Base-by-base conservation (phyloP, 441 rosid species). In the Caryocar brasiliense region DNA sequence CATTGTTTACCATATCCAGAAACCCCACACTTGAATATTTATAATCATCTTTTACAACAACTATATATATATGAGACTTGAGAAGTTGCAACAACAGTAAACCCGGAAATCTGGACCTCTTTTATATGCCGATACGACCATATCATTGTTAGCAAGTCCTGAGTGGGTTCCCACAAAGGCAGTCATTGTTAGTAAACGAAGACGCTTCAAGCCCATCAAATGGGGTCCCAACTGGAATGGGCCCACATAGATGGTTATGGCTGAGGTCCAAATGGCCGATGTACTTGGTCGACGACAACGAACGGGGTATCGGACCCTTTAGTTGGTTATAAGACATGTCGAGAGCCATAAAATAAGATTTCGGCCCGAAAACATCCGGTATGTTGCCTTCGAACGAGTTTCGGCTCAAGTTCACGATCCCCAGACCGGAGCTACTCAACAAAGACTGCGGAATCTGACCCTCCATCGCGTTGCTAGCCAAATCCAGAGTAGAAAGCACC, bases 231-330 rank as follows among this genome's bases (percentile, higher is more conserved):
- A 37, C 28, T 8, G 97, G 97, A 36, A 88, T 88, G 7, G 75
- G 24, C 40, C 97, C 97, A 45, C 97, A 85, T 2, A 88, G 86
- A 71, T 64, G 83, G 66, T 89, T 89, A 41, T 89, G 76, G 65
- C 97, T 89, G 45, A 89, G 49, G 67, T 85, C 97, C 38, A 85
- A 39, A 60, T 89, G 95, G 0, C 97, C 95, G 41, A 89, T 59
- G 40, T 57, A 88, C 12, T 61, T 62, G 0, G 86, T 75, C 44
- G 83, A 72, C 5, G 80, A 59, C 14, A 85, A 44, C 3, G 95
- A 64, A 24, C 47, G 29, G 8, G 95, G 97, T 35, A 88, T 67
- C 35, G 73, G 61, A 7, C 97, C 97, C 54, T 73, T 67, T 32
- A 85, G 44, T 1, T 41, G 72, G 42, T 88, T 88, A 54, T 64